Evolutionary conservation across 495 filamentous ascomycete genomes (phyloP).

Genomic region (Hypoxylon trugodes): DNA sequence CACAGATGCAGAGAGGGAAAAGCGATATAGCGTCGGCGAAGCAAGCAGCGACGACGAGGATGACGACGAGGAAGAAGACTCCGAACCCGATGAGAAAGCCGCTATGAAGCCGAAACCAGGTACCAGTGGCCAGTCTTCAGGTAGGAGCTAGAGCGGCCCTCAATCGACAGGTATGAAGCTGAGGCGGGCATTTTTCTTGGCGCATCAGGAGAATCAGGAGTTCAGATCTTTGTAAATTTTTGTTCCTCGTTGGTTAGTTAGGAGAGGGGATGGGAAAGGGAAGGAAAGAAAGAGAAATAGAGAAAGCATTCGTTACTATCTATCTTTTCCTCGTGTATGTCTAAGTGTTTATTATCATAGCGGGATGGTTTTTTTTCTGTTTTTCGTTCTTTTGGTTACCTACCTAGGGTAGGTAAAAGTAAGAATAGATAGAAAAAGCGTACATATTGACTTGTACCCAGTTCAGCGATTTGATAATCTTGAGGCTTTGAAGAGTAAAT

Average conservation of each 20-base stretch:
- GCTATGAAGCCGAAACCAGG: background rate
- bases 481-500: too few species aligned
- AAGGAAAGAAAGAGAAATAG: background rate
- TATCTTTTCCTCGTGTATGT: background rate
- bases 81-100: conserved; percentile 3
- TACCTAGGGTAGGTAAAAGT: too few species aligned
- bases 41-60: conserved; percentile 61
- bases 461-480: too few species aligned
- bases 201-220: conserved; percentile 5
- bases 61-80: conserved; percentile 31
- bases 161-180: conserved; percentile 9
- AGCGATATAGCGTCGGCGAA: conserved; percentile 66
- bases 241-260: too few species aligned
- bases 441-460: too few species aligned
- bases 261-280: too few species aligned
- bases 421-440: too few species aligned
- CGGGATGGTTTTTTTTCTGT: too few species aligned
- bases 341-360: conserved; percentile 13
- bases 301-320: background rate
- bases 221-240: too few species aligned
- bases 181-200: conserved; percentile 23
- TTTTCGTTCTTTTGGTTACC: background rate
- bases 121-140: conserved; percentile 18
- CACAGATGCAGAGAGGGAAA: conserved; percentile 46
- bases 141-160: conserved; percentile 27